A percentile compares a stretch with the other conserved stretches of the same genome.
These are phyloP conservation scores for Claviceps cyperi DNA, from an alignment of 2,329 filamentous ascomycete genomes.

Conservation along the genomic window DNA sequence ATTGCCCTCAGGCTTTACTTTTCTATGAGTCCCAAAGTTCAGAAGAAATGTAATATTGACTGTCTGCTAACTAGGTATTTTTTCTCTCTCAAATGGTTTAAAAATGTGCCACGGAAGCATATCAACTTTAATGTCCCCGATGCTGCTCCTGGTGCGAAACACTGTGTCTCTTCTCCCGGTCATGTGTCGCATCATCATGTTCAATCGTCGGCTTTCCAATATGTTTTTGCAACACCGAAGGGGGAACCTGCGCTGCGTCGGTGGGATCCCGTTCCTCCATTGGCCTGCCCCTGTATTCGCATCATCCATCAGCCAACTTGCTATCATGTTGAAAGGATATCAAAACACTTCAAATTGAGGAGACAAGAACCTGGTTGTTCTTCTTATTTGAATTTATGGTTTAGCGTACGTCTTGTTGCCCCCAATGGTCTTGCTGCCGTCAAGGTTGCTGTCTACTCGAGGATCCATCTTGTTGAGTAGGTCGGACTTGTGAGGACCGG, in stretches of 20 bases:
- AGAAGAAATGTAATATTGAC: no score
- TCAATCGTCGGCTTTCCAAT: slow-evolving; percentile 30
- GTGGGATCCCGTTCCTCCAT: slow-evolving; percentile 28
- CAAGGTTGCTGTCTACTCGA: slow-evolving; percentile 39
- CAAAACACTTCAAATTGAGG: neutral
- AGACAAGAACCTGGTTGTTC: neutral
- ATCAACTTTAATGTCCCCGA: slow-evolving; percentile 26
- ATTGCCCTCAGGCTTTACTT: no score
- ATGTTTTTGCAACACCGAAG: slow-evolving; percentile 34
- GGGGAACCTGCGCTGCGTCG: slow-evolving; percentile 43
- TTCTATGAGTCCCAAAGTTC: no score
- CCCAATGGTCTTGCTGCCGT: slow-evolving; percentile 39
- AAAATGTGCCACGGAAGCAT: no score
- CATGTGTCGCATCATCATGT: slow-evolving; percentile 29
- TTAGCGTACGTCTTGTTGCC: slow-evolving; percentile 33
- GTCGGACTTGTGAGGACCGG: slow-evolving; percentile 34
- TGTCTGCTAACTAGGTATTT: no score
- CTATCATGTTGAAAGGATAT: neutral
- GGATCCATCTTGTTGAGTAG: slow-evolving; percentile 41
- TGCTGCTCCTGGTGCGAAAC: slow-evolving; percentile 33
- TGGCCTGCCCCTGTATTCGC: neutral
- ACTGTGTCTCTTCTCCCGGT: slow-evolving; percentile 32
- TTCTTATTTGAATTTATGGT: slow-evolving; percentile 17
- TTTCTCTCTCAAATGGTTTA: no score
- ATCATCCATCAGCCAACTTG: neutral